Percentiles rank a stretch among this genome's conserved stretches.
phyloP scores from a whole-genome alignment of 306 rosid genomes.

The Quercus dentata region DNA sequence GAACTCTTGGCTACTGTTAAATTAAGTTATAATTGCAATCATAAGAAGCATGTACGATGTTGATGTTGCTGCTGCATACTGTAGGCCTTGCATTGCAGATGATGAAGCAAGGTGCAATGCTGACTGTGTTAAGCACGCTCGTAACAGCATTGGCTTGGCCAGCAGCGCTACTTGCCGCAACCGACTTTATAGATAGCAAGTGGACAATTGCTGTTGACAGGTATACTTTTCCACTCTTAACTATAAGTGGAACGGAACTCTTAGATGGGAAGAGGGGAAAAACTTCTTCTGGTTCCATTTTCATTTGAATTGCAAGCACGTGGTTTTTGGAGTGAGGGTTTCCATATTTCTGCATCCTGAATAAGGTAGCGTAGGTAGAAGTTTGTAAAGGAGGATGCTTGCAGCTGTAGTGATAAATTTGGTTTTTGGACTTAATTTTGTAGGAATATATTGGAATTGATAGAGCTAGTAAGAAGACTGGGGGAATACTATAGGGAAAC shows the following conservation, averaged over 20 bases:
- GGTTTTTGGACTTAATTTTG: not conserved
- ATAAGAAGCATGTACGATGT: constrained; percentile 12
- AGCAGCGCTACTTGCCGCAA: constrained; percentile 48
- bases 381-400: no score
- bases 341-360: no score
- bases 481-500: not conserved
- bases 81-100: constrained; percentile 38
- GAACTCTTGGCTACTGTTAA: constrained; percentile 15
- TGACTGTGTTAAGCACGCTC: constrained; percentile 57
- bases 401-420: not conserved
- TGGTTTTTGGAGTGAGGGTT: no score
- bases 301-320: not conserved
- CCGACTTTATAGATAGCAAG: constrained; percentile 62
- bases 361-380: not conserved
- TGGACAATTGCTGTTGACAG: constrained; percentile 73
- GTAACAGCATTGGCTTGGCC: constrained; percentile 67
- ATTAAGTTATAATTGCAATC: not conserved
- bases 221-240: constrained; percentile 19
- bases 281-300: not conserved
- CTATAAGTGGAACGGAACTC: not conserved
- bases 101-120: constrained; percentile 68
- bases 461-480: not conserved
- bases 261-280: not conserved
- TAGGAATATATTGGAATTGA: not conserved
- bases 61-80: constrained; percentile 11